Base-by-base conservation (phyloP, 2,329 filamentous ascomycete species). In the Pseudodiploospora longispora region DNA sequence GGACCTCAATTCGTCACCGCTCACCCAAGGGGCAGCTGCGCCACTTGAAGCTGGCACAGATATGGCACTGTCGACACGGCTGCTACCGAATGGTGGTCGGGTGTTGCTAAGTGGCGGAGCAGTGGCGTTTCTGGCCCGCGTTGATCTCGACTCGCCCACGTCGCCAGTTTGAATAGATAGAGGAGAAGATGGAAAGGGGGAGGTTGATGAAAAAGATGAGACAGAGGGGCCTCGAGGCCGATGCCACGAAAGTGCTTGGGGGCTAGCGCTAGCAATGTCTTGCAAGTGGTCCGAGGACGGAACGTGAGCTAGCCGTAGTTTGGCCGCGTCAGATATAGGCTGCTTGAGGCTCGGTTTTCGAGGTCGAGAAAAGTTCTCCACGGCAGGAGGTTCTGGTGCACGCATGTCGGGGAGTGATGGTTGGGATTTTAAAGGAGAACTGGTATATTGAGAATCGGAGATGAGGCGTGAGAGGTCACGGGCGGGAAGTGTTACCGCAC, bases 361-460 rank as follows among this genome's bases (percentile, higher is more conserved):
- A 36, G 76, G 76, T 34, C 76, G 69, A n/a, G 76, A 80, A 57
- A 80, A 80, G 59, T 80, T 80, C 53, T 72, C 71, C 38, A 76
- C 65, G 38, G 59, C 55, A 51, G 64, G 61, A 42, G 55, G 58
- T 39, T 66, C 63, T 40, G 61, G 55, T 59, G 54, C 50, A 36
- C 68, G 58, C 47, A 63, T 50, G 44, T 67, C 62, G 37, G 55
- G 45, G 33, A 58, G 51, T 36, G 62, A 63, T 38, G 60, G 57
- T 44, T 64, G 61, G 31, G 58, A 50, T 37, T 48, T 56, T 42
- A 64, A 43, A 7, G 55, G 50, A 39, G 40, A 47, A 28, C 43
- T 37, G 30, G 42, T 38, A n/a, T 36, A 39, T 6, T 44, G 43
- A 36, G 40, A 32, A 19, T 36, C 40, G 31, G 50, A 51, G 44